Base-by-base conservation (phyloP, 2,329 filamentous ascomycete genomes). In the Scorias spongiosa region DNA sequence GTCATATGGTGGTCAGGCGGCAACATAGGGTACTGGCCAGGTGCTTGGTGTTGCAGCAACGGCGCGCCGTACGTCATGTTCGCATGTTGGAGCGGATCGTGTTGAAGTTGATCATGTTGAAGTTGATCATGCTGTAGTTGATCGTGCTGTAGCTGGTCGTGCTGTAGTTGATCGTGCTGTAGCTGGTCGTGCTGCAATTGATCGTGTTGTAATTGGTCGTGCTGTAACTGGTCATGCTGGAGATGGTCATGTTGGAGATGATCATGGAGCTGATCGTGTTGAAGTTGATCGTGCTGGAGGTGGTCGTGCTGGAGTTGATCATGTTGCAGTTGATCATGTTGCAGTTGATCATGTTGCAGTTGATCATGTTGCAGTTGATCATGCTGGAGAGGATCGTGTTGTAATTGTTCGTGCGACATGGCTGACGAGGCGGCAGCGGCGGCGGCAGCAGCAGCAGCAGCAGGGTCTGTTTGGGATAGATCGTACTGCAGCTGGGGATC, bases 161-260 rank as follows among this genome's bases (percentile, higher is more conserved):
- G 37, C 11, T 38, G 18, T 29, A 46, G 44, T 7, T 46, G 26
- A 11, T 44, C 18, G 28, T 39, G 37, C 10, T 38, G 18, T 20
- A 46, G 42, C 9, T 46, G 26, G n/a, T 44, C 18, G 18, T 39
- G 37, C 10, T 38, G 18, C 18, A 46, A 42, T 10, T 46, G 26
- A 17, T 44, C 18, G 28, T 39, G 37, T 10, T 38, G 18, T 28
- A 46, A 42, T 6, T 43, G 41, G 17, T 42, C 45, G 14, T 37
- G 11, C 29, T 46, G 44, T 14, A 38, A 30, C 36, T 44, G 41
- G 29, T 48, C 45, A n/a, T 37, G 30, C 2, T 40, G 42, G 6
- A 43, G 11, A 9, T 48, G 42, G 10, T 29, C 39, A 2, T 41
- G 12, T 40, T 41, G 18, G 40, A 38, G 12, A 29, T 17, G 34